phyloP scores from a whole-genome alignment of 2,329 filamentous ascomycete species.

The Xenoacremonium recifei region DNA sequence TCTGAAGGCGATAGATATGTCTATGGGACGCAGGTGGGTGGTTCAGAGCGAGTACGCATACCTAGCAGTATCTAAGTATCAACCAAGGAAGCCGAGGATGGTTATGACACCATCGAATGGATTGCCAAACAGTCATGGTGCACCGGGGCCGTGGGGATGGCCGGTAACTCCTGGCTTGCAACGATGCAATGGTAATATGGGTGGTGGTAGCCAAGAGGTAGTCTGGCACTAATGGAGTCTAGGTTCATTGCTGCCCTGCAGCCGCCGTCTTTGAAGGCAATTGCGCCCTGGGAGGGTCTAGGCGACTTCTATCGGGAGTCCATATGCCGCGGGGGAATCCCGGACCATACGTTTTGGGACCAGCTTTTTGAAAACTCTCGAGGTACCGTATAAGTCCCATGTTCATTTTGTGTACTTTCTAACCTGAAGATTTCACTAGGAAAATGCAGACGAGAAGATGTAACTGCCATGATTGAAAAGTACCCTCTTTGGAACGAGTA shows the following conservation, averaged over 20 bases:
- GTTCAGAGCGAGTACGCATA: no score
- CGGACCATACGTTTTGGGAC: not conserved
- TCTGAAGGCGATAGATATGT: not conserved
- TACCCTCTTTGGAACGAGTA: not conserved
- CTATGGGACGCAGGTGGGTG: not conserved
- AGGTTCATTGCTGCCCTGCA: no score
- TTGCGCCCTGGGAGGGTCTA: not conserved
- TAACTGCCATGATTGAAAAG: not conserved
- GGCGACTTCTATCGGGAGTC: not conserved
- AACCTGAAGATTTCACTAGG: no score
- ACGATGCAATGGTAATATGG: not conserved
- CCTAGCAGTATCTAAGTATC: no score
- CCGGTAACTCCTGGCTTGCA: not conserved
- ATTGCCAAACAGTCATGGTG: not conserved
- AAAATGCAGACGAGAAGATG: not conserved
- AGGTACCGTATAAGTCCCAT: no score
- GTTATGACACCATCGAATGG: not conserved
- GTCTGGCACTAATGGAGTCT: no score
- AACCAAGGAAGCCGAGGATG: not conserved
- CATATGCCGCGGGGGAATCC: not conserved
- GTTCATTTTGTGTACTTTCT: no score
- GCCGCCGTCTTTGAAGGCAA: not conserved
- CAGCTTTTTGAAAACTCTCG: not conserved
- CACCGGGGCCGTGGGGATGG: not conserved
- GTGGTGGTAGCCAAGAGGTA: not conserved